Conservation (phyloP, 2,329 filamentous ascomycete genomes). For the Penicillium hesseltinei region DNA sequence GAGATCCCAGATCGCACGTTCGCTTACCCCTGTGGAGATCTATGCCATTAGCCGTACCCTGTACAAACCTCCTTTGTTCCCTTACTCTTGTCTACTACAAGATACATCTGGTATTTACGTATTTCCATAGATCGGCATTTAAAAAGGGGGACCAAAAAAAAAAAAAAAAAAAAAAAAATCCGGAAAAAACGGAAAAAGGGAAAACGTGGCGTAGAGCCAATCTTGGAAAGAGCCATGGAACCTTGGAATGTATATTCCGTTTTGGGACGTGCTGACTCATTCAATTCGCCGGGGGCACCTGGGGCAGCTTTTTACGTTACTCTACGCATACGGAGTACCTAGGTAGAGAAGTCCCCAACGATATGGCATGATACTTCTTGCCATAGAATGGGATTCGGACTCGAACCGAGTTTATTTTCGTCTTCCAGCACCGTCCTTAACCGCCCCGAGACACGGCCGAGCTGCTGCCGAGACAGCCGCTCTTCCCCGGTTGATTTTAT, state of each 20-base stretch:
- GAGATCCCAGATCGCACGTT: conserved; percentile 15
- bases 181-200: too few species aligned
- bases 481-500: not conserved
- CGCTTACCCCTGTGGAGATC: conserved; percentile 18
- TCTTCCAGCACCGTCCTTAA: not conserved
- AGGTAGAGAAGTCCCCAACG: not conserved
- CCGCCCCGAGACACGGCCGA: not conserved
- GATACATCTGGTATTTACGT: too few species aligned
- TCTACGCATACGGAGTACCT: too few species aligned
- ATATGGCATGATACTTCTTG: not conserved
- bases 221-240: not conserved
- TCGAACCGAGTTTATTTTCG: not conserved
- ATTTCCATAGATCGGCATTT: not conserved
- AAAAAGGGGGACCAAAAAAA: not conserved
- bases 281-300: not conserved
- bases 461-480: not conserved
- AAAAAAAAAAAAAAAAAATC: not conserved
- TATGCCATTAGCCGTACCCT: not conserved
- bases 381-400: not conserved
- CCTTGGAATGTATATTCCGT: not conserved
- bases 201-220: not conserved
- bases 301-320: not conserved
- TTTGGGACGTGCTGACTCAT: not conserved
- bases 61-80: not conserved
- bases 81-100: too few species aligned